A percentile compares a stretch with the other conserved stretches of the same genome.
These are phyloP conservation scores for Pseudonitzschia pungens DNA, from an alignment of 108 stramenopile species.

Conservation along the genomic window DNA sequence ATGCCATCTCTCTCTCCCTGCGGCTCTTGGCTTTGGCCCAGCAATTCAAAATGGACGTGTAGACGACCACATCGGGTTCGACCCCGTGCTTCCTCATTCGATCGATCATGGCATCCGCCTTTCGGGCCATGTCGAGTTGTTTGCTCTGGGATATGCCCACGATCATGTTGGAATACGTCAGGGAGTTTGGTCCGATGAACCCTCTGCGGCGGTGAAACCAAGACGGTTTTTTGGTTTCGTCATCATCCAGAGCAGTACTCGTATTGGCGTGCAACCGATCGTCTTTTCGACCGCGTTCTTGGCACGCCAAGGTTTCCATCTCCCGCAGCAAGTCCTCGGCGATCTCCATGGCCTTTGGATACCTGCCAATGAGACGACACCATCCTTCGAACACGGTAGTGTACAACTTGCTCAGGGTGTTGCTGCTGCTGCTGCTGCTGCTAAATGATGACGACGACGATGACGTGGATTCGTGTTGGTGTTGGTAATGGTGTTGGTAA, in stretches of 20 bases:
- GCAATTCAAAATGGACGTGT: slow-evolving; percentile 46
- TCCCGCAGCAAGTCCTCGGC: slow-evolving; percentile 35
- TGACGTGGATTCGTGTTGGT: not conserved
- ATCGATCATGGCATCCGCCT: slow-evolving; percentile 50
- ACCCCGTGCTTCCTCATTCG: slow-evolving; percentile 60
- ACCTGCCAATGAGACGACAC: slow-evolving; percentile 36
- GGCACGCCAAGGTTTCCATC: slow-evolving; percentile 28
- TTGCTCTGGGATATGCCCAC: slow-evolving; percentile 42
- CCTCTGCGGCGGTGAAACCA: slow-evolving; percentile 8
- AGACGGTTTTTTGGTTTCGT: not conserved
- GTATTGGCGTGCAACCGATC: not conserved
- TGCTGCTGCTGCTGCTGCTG: not conserved
- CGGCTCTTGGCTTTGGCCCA: slow-evolving; percentile 45
- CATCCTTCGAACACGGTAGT: slow-evolving; percentile 42
- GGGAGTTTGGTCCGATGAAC: slow-evolving; percentile 34
- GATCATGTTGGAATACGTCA: slow-evolving; percentile 53
- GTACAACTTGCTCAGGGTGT: slow-evolving; percentile 36
- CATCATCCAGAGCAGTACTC: no score
- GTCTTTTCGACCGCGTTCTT: slow-evolving; percentile 6
- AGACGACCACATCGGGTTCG: slow-evolving; percentile 51
- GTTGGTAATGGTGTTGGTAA: not conserved
- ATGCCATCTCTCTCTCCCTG: slow-evolving; percentile 36
- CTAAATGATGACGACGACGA: no score
- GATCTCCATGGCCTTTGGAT: slow-evolving; percentile 32
- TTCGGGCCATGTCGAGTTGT: slow-evolving; percentile 31